Evolutionary conservation across 176 grass and related monocot species (phyloP).

Genomic region (Phyllostachys edulis): DNA sequence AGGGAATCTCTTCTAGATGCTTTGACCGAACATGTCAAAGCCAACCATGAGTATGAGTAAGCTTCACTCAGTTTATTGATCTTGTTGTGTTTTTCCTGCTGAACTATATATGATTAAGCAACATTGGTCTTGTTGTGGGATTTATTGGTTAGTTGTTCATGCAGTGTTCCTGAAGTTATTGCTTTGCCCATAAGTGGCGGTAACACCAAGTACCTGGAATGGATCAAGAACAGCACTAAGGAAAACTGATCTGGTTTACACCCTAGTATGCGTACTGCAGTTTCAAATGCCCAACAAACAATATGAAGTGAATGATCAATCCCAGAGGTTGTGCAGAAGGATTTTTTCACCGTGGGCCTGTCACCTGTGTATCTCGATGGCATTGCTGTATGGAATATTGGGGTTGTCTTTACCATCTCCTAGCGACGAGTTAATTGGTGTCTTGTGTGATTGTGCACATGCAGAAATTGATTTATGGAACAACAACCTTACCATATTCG

Average conservation of each 20-base stretch:
- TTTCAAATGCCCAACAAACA: background rate
- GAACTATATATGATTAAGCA: background rate
- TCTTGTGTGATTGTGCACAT: background rate
- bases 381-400: background rate
- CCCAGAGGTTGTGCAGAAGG: background rate
- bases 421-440: background rate
- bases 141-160: constrained; percentile 15
- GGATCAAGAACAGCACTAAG: constrained; percentile 78
- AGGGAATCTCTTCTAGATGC: constrained; percentile 82
- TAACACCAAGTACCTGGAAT: constrained; percentile 83
- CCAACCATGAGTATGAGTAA: constrained; percentile 97
- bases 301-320: background rate
- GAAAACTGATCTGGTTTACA: constrained; percentile 40
- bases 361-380: background rate
- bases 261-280: background rate
- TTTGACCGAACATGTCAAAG: constrained; percentile 81
- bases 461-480: background rate
- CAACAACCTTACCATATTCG: background rate
- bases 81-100: background rate
- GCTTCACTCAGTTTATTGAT: background rate
- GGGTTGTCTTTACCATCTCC: background rate
- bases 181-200: constrained; percentile 80
- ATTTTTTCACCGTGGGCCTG: background rate
- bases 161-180: constrained; percentile 89
- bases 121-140: background rate